A percentile compares a stretch with the other conserved stretches of the same genome.
phyloP scores from a whole-genome alignment of 148 eudicot species.

The Cornus suecica region DNA sequence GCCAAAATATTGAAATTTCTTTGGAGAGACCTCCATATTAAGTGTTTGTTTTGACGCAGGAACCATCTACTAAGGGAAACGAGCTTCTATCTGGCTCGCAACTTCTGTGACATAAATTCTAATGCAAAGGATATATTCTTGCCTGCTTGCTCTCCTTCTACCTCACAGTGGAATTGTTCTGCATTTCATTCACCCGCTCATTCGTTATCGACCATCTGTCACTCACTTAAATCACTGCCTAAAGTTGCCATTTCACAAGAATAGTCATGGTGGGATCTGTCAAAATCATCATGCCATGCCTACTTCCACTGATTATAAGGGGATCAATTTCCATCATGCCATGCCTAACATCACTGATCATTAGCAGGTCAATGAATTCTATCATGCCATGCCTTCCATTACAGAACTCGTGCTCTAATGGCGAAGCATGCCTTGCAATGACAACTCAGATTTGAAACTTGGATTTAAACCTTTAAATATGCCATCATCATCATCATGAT shows the following conservation, averaged over 20 bases:
- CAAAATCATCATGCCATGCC: constrained; percentile 49
- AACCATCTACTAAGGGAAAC: constrained; percentile 46
- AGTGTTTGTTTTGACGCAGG: constrained; percentile 97
- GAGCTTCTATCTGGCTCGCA: constrained; percentile 78
- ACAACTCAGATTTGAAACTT: constrained; percentile 49
- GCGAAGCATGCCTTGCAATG: constrained; percentile 76
- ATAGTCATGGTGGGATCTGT: constrained; percentile 52
- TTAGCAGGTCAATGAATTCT: constrained; percentile 42
- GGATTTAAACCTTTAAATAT: constrained; percentile 58
- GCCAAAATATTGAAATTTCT: constrained; percentile 25
- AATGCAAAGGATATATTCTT: constrained; percentile 58
- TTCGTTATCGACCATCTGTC: constrained; percentile 46
- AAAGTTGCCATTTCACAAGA: constrained; percentile 59
- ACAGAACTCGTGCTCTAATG: constrained; percentile 67
- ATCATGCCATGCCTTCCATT: constrained; percentile 70
- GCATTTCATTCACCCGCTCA: constrained; percentile 55
- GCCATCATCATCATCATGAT: constrained; percentile 52
- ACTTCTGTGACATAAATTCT: constrained; percentile 58
- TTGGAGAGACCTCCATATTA: constrained; percentile 53
- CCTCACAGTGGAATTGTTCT: constrained; percentile 55
- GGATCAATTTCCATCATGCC: constrained; percentile 40
- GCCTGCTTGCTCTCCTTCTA: constrained; percentile 59
- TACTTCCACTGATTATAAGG: constrained; percentile 30
- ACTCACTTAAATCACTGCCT: constrained; percentile 47
- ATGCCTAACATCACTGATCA: constrained; percentile 46